Conservation (phyloP, 805 yeast genomes). For the Myxozyma neotropica region DNA sequence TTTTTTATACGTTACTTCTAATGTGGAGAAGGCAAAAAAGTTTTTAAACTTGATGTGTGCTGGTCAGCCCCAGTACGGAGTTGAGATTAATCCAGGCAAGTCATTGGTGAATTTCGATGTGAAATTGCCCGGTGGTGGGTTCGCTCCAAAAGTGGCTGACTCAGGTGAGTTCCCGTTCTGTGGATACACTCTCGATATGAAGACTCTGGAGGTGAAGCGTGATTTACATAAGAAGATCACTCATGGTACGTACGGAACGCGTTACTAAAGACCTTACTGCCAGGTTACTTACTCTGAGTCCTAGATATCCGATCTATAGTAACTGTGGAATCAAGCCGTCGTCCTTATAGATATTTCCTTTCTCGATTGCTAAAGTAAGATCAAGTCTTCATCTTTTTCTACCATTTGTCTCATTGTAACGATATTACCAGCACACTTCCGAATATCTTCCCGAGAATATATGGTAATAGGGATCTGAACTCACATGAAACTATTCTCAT, state of each 20-base stretch:
- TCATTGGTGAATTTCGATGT: constrained; percentile 41
- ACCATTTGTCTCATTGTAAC: neutral
- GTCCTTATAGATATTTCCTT: constrained; percentile 3
- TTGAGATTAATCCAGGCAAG: constrained; percentile 48
- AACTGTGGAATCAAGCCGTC: constrained; percentile 14
- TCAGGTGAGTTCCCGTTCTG: constrained; percentile 29
- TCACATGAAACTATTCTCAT: constrained; percentile 16
- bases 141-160: neutral
- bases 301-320: constrained; percentile 10
- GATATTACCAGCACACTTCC: constrained; percentile 3
- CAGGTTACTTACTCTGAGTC: neutral
- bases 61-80: constrained; percentile 50
- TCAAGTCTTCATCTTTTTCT: neutral
- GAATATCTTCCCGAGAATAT: constrained; percentile 6
- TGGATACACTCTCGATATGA: constrained; percentile 22
- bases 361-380: constrained; percentile 11
- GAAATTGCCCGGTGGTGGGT: neutral
- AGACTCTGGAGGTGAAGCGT: constrained; percentile 19
- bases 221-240: constrained; percentile 15
- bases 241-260: constrained; percentile 3
- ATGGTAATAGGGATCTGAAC: constrained; percentile 19
- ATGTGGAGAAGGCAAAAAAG: constrained; percentile 40
- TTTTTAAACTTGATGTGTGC: constrained; percentile 40
- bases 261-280: neutral
- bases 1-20: constrained; percentile 67